These are phyloP conservation scores for Myochromella boudieri DNA, from an alignment of 768 basidiomycete genomes.

Conservation along the genomic window DNA sequence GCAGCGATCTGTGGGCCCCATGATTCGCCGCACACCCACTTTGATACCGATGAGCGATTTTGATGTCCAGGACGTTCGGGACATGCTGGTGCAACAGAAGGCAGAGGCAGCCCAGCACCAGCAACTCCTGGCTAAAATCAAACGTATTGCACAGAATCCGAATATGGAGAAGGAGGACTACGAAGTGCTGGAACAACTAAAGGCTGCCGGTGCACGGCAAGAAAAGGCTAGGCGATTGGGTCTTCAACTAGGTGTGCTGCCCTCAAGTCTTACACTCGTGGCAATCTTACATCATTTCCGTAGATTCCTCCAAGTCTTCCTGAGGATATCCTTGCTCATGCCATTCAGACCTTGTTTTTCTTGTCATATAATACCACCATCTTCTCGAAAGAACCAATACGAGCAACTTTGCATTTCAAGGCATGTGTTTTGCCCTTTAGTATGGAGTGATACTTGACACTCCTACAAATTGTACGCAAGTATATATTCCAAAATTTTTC, in stretches of 20 bases:
- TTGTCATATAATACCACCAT: no score
- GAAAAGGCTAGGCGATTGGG: constrained; percentile 27
- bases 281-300: neutral
- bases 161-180: constrained; percentile 27
- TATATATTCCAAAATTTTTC: neutral
- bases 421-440: no score
- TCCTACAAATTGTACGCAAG: no score
- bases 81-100: constrained; percentile 52
- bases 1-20: constrained; percentile 19
- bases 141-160: constrained; percentile 43
- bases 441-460: no score
- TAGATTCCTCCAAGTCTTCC: constrained; percentile 12
- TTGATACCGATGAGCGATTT: constrained; percentile 73
- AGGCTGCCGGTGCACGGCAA: constrained; percentile 25
- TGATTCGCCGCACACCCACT: constrained; percentile 81
- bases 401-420: no score
- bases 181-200: constrained; percentile 31
- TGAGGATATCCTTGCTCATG: no score
- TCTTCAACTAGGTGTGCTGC: constrained; percentile 19
- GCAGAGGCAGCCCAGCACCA: constrained; percentile 39
- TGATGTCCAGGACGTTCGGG: constrained; percentile 79
- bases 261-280: neutral
- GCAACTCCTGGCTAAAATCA: constrained; percentile 42
- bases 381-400: no score
- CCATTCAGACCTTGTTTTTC: no score